A percentile compares a stretch with the other conserved stretches of the same genome.
Conservation (phyloP, 2,329 filamentous ascomycete genomes). For the Harringtonia aguacate region DNA sequence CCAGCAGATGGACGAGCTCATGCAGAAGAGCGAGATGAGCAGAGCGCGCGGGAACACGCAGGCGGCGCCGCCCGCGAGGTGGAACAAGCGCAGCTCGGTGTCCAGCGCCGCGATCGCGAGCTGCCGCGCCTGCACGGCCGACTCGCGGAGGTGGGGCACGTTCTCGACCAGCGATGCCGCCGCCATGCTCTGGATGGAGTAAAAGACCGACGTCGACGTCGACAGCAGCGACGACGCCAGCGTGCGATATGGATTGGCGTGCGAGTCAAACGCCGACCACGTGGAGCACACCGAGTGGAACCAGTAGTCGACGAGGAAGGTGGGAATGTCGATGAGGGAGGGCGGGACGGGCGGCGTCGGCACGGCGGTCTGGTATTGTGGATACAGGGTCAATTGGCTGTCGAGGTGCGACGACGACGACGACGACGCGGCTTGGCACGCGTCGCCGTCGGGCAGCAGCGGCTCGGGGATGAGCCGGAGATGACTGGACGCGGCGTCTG, state of each 20-base stretch:
- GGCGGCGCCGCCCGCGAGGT: too few relatives aligned
- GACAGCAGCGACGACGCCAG: background rate
- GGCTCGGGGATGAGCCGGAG: too few relatives aligned
- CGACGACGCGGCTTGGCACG: too few relatives aligned
- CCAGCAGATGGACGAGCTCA: slow-evolving; percentile 29
- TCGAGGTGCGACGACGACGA: too few relatives aligned
- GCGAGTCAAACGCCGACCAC: background rate
- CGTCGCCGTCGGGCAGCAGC: too few relatives aligned
- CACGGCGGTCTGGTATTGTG: background rate
- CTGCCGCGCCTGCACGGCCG: background rate
- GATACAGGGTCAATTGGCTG: too few relatives aligned
- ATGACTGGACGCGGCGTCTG: too few relatives aligned
- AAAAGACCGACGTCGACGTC: background rate
- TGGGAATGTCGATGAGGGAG: background rate
- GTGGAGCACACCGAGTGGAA: background rate
- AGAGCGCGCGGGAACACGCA: slow-evolving; percentile 12
- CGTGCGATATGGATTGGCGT: background rate
- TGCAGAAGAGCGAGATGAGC: slow-evolving; percentile 26
- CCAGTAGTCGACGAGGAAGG: background rate
- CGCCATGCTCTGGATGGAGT: background rate
- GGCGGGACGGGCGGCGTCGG: background rate
- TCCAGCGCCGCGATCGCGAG: background rate
- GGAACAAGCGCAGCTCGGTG: background rate
- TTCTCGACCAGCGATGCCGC: background rate
- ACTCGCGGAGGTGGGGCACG: background rate